These are phyloP conservation scores for Hylodesmum podocarpum DNA, from an alignment of 306 rosid genomes.

Conservation along the genomic window DNA sequence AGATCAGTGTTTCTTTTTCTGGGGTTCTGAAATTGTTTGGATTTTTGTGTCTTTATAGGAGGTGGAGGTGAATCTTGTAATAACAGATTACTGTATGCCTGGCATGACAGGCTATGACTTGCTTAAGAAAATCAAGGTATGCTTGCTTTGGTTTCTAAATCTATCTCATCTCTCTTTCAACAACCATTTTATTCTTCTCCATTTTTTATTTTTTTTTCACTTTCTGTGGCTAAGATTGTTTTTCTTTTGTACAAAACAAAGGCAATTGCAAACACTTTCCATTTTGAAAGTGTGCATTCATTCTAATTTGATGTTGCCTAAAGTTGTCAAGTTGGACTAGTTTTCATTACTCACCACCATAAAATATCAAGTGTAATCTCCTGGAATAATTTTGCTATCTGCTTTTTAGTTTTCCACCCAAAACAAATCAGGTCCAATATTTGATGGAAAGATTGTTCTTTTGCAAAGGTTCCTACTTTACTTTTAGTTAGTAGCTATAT, in stretches of 20 bases:
- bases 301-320: constrained; percentile 24
- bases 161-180: constrained; percentile 30
- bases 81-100: constrained; percentile 97
- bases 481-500: constrained; percentile 29
- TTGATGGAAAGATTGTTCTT: constrained; percentile 28
- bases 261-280: constrained; percentile 20
- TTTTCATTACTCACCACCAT: constrained; percentile 21
- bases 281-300: constrained; percentile 27
- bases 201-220: constrained; percentile 14
- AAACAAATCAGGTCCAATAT: constrained; percentile 36
- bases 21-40: constrained; percentile 31
- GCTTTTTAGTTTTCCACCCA: constrained; percentile 36
- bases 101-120: constrained; percentile 99
- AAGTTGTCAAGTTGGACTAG: constrained; percentile 33
- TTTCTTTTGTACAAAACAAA: neutral
- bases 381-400: constrained; percentile 35
- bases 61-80: constrained; percentile 86
- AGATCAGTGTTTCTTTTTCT: constrained; percentile 13
- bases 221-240: constrained; percentile 31
- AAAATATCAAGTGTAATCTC: constrained; percentile 19
- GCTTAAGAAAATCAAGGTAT: constrained; percentile 89
- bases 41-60: constrained; percentile 49
- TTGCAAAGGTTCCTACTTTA: constrained; percentile 13
- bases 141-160: constrained; percentile 27
- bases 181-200: constrained; percentile 31